A percentile compares a stretch with the other conserved stretches of the same genome.
These are phyloP conservation scores for Talaromyces sp. DNA, from an alignment of 2,329 filamentous ascomycete genomes.

Conservation along the genomic window DNA sequence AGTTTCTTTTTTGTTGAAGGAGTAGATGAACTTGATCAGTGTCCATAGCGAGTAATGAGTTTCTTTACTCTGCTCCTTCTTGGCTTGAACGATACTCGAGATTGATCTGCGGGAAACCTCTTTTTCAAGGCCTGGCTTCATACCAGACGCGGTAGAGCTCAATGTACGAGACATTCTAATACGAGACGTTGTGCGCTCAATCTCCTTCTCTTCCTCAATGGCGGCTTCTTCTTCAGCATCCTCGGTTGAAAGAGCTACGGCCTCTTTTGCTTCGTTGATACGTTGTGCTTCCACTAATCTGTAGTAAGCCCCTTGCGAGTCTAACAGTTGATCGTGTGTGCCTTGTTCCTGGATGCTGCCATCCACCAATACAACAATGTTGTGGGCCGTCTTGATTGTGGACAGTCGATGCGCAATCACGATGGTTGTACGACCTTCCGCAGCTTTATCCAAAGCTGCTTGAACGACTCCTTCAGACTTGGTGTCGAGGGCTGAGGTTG, in stretches of 20 bases:
- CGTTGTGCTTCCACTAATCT: conserved; percentile 85
- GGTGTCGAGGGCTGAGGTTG: conserved; percentile 88
- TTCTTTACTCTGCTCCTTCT: conserved; percentile 49
- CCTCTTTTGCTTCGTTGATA: conserved; percentile 57
- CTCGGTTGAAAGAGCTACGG: conserved; percentile 28
- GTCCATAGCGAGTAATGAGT: conserved; percentile 64
- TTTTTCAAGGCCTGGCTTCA: conserved; percentile 31
- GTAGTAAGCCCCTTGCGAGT: conserved; percentile 68
- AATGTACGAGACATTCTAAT: conserved; percentile 27
- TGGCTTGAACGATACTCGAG: conserved; percentile 68
- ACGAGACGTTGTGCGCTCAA: conserved; percentile 31
- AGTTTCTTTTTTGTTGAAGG: conserved; percentile 73
- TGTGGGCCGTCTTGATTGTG: conserved; percentile 89
- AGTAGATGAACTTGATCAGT: conserved; percentile 71
- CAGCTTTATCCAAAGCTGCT: conserved; percentile 80
- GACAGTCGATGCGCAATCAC: conserved; percentile 93
- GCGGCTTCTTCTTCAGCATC: conserved; percentile 28
- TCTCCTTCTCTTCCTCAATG: conserved; percentile 32
- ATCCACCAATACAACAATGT: conserved; percentile 87
- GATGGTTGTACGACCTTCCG: conserved; percentile 85
- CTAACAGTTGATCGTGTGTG: conserved; percentile 74
- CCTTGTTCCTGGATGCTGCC: conserved; percentile 91
- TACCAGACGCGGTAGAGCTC: conserved; percentile 24
- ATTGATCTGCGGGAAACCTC: conserved; percentile 52
- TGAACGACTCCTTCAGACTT: conserved; percentile 94